Evolutionary conservation across 495 filamentous ascomycete genomes (phyloP).

Genomic region (Elasticomyces elasticus): DNA sequence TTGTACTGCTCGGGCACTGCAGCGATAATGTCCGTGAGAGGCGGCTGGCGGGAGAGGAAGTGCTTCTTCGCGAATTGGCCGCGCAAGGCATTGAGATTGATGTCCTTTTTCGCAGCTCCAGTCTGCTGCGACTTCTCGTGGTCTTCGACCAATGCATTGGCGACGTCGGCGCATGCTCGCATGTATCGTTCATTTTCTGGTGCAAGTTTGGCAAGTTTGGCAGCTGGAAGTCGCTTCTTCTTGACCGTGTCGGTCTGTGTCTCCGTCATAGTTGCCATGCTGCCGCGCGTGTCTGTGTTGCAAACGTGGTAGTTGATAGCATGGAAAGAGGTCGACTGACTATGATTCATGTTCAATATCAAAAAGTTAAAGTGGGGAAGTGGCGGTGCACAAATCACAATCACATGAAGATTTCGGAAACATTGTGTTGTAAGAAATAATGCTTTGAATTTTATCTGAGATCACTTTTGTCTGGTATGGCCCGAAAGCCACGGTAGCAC

Average conservation of each 20-base stretch:
- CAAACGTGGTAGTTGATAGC: not conserved
- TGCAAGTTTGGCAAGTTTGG: conserved; percentile 63
- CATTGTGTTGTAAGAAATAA: no score
- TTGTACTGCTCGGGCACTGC: conserved; percentile 98
- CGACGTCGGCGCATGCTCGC: conserved; percentile 89
- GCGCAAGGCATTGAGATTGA: conserved; percentile 86
- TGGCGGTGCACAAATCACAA: no score
- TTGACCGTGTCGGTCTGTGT: conserved; percentile 38
- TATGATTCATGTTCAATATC: no score
- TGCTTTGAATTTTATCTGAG: no score
- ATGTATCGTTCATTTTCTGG: conserved; percentile 91
- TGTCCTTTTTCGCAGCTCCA: conserved; percentile 62
- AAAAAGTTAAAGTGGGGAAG: not conserved
- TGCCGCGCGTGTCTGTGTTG: not conserved
- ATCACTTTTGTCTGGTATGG: no score
- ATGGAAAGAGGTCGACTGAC: no score
- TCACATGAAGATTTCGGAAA: no score
- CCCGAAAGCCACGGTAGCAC: no score
- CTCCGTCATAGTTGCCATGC: conserved; percentile 54
- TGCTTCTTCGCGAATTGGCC: conserved; percentile 88
- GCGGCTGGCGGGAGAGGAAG: conserved; percentile 70
- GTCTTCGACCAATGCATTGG: conserved; percentile 83
- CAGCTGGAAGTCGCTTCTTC: conserved; percentile 37
- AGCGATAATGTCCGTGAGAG: conserved; percentile 91
- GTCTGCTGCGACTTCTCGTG: conserved; percentile 68